These are phyloP conservation scores for Saturnispora quitensis DNA, from an alignment of 805 yeast genomes.

Conservation along the genomic window DNA sequence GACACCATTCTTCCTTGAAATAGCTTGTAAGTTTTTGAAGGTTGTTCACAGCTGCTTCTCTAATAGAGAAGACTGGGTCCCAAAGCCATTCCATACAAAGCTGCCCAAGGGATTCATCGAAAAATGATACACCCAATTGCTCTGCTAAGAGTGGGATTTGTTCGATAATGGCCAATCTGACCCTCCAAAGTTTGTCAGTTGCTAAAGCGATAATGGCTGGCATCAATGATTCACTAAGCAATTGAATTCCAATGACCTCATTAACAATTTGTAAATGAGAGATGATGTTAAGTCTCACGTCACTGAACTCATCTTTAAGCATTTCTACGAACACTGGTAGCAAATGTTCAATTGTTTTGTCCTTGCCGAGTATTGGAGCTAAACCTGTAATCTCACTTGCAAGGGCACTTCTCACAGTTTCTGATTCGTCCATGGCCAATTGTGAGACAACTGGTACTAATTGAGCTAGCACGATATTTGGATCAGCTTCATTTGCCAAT, in stretches of 20 bases:
- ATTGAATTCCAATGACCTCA: slow-evolving; percentile 86
- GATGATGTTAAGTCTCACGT: slow-evolving; percentile 88
- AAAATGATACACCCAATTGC: slow-evolving; percentile 87
- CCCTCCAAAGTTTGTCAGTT: slow-evolving; percentile 96
- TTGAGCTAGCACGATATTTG: slow-evolving; percentile 49
- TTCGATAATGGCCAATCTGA: slow-evolving; percentile 91
- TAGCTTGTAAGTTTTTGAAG: slow-evolving; percentile 70
- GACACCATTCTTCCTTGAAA: slow-evolving; percentile 93
- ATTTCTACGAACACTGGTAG: slow-evolving; percentile 84
- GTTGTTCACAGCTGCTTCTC: slow-evolving; percentile 91
- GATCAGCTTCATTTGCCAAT: slow-evolving; percentile 33
- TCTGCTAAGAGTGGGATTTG: slow-evolving; percentile 91
- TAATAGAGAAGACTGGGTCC: slow-evolving; percentile 94
- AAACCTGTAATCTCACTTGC: slow-evolving; percentile 82
- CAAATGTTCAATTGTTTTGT: slow-evolving; percentile 69
- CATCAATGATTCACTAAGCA: slow-evolving; percentile 73
- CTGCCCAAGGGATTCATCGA: slow-evolving; percentile 83
- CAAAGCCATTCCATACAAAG: slow-evolving; percentile 96
- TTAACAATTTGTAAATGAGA: slow-evolving; percentile 87
- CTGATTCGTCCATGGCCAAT: slow-evolving; percentile 84
- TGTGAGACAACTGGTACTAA: slow-evolving; percentile 78
- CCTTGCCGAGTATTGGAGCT: slow-evolving; percentile 79
- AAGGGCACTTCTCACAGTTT: slow-evolving; percentile 85
- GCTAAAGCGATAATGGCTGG: slow-evolving; percentile 97
- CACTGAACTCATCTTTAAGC: slow-evolving; percentile 96